Base-by-base conservation (phyloP, 73 alveolate genomes). In the Blepharisma stoltei region DNA sequence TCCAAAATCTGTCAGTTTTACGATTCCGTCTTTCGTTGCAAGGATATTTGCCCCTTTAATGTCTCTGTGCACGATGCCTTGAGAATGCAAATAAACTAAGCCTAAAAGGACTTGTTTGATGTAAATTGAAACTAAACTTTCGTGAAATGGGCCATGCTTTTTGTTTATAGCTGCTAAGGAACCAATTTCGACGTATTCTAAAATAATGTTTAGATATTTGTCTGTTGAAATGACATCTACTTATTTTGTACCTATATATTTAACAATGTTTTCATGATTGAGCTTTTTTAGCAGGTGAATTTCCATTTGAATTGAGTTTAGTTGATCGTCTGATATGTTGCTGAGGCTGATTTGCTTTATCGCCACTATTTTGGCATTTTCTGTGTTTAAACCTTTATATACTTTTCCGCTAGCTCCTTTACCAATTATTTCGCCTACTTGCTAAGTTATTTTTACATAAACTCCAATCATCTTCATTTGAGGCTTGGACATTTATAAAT, bases 11-110 rank as follows among this genome's bases (percentile, higher is more conserved):
- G 99, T 97, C 54, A 95, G 82, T 76, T 94, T 94, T 49, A 96
- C 93, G 7, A 90, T 86, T 7, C 98, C 99, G 67, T 96, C 97
- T 87, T 96, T 94, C 11, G 99, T 95, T 27, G 95, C 88, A 27
- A 96, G 88, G 79, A 96, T 93, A 83, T 96, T 96, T 1, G 97
- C 99, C 2, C 99, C 99, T 88, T 96, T 96, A 23, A 96, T 96
- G 73, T 96, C 99, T 71, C 99, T 77, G 78, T 96, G 99, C 11
- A 95, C 96, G 27, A 96, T 94, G 18, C 95, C 97, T 82, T 96
- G 92, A 54, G 87, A 77, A 82, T 96, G 99, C 43, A 96, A 81
- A 80, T 96, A 96, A 49, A 87, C 97, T 38, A 96, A 91, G 0
- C 99, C 99, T 68, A 88, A 88, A 54, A 96, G 78, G 47, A 96